Base-by-base conservation (phyloP, 139 green algal species). In the Coccomyxa sp. region DNA sequence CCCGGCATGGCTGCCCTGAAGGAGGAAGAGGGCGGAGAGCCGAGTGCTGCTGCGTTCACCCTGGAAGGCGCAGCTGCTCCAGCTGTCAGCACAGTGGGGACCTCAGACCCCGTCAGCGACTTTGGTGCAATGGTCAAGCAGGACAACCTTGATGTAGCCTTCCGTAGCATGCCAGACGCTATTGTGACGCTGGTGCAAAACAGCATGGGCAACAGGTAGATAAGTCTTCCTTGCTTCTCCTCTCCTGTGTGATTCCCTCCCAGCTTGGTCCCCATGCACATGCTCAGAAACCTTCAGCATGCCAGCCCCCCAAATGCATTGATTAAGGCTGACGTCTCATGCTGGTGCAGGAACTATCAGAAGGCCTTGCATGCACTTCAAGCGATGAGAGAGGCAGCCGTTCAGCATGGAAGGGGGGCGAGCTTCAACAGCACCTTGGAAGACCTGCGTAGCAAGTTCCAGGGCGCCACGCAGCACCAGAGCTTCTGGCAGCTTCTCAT, bases 351-450 rank as follows among this genome's bases (percentile, higher is more conserved):
- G 74, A 31, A 38, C 34, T 79, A 79, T 39, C 9, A 70, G 38
- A 79, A 79, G 50, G 74, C 74, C 39, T 10, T 75, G 27, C 12
- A 29, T 9, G 68, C 24, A 36, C 14, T 79, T n/a, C 14, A 14
- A 34, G 36, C 74, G 9, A 33, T 79, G 44, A n/a, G 74, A n/a
- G n/a, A 36, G 39, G 74, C 44, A 18, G 24, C 27, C 2, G 38
- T 74, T 8, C 27, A 41, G 3, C 44, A 34, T 31, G 35, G 18
- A 0, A 2, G n/a, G 6, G 27, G 34, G 38, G 8, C 27, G 41
- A 39, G 29, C 41, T 79, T 79, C 74, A 79, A 79, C 50, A 39
- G 12, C 29, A 74, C 75, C n/a, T 16, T 79, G 0, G 24, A 3
- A n/a, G 22, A 54, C 38, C 35, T 79, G 44, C 27, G 27, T n/a